phyloP scores from a whole-genome alignment of 2,329 filamentous ascomycete species.

The Stylonectria norvegica region DNA sequence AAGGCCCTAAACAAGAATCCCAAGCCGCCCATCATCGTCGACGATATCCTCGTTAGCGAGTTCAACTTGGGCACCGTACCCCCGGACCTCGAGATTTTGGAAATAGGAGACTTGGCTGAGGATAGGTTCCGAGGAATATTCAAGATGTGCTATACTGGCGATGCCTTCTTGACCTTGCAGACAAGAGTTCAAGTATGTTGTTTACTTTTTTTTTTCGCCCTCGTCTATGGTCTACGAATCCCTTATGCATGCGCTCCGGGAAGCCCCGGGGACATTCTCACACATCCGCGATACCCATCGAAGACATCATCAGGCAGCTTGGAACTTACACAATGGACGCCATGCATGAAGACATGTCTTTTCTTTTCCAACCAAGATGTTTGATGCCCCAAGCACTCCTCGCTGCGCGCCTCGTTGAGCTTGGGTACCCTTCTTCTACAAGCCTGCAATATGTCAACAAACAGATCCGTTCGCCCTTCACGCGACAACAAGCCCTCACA shows the following conservation, averaged over 20 bases:
- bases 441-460: too few species aligned
- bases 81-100: constrained; percentile 91
- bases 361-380: too few species aligned
- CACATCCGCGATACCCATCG: too few species aligned
- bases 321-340: too few species aligned
- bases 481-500: too few species aligned
- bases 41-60: constrained; percentile 98
- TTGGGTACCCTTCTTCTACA: too few species aligned
- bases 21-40: constrained; percentile 97
- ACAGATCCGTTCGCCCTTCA: too few species aligned
- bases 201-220: constrained; percentile 15
- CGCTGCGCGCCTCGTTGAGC: too few species aligned
- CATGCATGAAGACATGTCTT: too few species aligned
- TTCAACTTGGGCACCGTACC: constrained; percentile 93
- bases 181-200: constrained; percentile 82
- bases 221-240: constrained; percentile 3
- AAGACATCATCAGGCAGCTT: too few species aligned
- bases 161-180: constrained; percentile 91
- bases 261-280: too few species aligned
- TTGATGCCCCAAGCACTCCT: too few species aligned
- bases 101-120: constrained; percentile 96
- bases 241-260: constrained; percentile 2
- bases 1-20: constrained; percentile 95
- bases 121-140: constrained; percentile 97
- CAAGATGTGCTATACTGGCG: constrained; percentile 97